These are phyloP conservation scores for Helichrysum umbraculigerum DNA, from an alignment of 129 eudicot genomes.

Conservation along the genomic window DNA sequence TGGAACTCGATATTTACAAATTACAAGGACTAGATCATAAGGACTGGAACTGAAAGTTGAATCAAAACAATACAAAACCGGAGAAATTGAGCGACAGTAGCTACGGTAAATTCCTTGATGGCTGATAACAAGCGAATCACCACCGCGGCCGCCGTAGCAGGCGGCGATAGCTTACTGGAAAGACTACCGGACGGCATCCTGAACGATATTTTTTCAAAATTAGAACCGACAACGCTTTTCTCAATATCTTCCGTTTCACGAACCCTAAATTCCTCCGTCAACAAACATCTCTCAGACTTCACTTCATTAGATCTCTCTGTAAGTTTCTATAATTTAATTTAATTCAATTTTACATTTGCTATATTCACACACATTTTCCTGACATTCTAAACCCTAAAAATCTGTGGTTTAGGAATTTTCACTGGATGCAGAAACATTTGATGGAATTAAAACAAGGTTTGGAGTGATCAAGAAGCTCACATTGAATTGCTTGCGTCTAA, in stretches of 20 bases:
- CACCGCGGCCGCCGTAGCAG: background rate
- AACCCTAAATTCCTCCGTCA: constrained; percentile 25
- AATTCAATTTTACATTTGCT: background rate
- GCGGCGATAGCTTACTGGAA: constrained; percentile 32
- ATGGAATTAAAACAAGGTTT: no score
- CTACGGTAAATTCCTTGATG: no score
- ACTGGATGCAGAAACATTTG: no score
- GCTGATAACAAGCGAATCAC: no score
- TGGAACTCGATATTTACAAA: no score
- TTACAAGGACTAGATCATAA: background rate
- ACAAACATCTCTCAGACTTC: constrained; percentile 41
- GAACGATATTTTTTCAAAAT: constrained; percentile 32
- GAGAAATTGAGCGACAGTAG: no score
- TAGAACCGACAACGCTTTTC: constrained; percentile 33
- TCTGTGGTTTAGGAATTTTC: no score
- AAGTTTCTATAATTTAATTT: constrained; percentile 5
- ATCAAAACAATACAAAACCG: background rate
- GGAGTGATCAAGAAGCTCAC: no score
- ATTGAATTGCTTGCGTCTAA: no score
- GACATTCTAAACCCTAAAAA: no score
- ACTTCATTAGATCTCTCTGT: constrained; percentile 65
- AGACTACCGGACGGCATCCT: constrained; percentile 44
- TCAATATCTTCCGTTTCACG: no score
- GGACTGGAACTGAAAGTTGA: background rate
- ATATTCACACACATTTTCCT: background rate